phyloP scores from a whole-genome alignment of 495 filamentous ascomycete species.

The Aspergillus asperescens region DNA sequence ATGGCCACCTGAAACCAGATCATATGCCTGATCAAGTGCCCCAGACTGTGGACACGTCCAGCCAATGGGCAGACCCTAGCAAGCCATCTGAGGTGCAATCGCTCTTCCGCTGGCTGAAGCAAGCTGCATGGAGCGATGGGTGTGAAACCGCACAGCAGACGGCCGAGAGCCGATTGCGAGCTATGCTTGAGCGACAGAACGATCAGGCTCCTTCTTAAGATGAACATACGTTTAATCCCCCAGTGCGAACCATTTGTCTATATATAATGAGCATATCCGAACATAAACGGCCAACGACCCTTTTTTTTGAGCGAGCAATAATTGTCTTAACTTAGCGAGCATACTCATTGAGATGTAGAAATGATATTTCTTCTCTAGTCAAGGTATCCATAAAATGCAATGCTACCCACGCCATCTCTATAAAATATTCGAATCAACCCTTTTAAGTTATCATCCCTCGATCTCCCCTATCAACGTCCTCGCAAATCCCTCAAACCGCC shows the following conservation, averaged over 20 bases:
- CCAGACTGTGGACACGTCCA: background rate
- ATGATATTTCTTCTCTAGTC: background rate
- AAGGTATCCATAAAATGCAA: constrained; percentile 3
- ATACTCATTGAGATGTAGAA: background rate
- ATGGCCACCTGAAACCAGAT: constrained; percentile 7
- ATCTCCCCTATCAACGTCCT: constrained; percentile 46
- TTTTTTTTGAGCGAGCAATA: background rate
- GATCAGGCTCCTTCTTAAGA: background rate
- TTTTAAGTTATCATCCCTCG: constrained; percentile 19
- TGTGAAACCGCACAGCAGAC: constrained; percentile 22
- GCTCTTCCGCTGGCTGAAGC: constrained; percentile 37
- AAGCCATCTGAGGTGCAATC: constrained; percentile 25
- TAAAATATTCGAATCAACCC: background rate
- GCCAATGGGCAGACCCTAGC: background rate
- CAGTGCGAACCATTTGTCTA: background rate
- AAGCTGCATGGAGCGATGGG: constrained; percentile 19
- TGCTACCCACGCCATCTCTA: background rate
- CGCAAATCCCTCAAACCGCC: constrained; percentile 66
- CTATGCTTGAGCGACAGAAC: constrained; percentile 29
- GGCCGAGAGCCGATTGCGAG: constrained; percentile 37
- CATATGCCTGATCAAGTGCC: background rate
- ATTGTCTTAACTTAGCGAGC: background rate
- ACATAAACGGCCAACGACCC: background rate
- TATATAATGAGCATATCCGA: background rate
- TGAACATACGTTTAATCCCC: background rate